A percentile compares a stretch with the other conserved stretches of the same genome.
Evolutionary conservation across 352 stramenopile genomes (phyloP).

Genomic region (Pseudoperonospora humuli): DNA sequence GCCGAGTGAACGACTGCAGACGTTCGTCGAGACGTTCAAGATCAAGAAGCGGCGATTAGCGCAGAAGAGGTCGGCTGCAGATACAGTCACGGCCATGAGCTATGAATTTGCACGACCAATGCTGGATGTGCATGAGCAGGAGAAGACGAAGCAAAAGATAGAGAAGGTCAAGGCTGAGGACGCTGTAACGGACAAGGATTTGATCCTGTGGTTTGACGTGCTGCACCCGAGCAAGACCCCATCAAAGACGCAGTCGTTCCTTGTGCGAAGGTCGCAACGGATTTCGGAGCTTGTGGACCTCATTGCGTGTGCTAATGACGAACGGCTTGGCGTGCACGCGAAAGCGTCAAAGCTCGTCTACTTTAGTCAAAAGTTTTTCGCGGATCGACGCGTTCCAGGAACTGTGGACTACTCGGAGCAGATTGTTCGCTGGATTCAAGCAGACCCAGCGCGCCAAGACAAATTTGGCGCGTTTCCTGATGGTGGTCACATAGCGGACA

Average conservation of each 20-base stretch:
- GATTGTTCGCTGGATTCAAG: slow-evolving; percentile 49
- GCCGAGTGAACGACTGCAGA: slow-evolving; percentile 38
- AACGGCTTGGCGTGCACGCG: slow-evolving; percentile 35
- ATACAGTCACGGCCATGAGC: slow-evolving; percentile 45
- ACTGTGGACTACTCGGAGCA: slow-evolving; percentile 47
- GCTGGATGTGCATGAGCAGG: slow-evolving; percentile 6
- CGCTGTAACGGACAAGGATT: slow-evolving; percentile 25
- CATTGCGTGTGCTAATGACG: slow-evolving; percentile 58
- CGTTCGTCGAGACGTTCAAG: slow-evolving; percentile 46
- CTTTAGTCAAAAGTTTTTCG: slow-evolving; percentile 54
- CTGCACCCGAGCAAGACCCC: slow-evolving; percentile 64
- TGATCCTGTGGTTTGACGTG: slow-evolving; percentile 65
- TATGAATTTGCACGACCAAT: slow-evolving; percentile 56
- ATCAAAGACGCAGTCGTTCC: slow-evolving; percentile 57
- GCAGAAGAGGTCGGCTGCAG: slow-evolving; percentile 48
- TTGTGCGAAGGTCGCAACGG: slow-evolving; percentile 51
- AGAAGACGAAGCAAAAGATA: slow-evolving; percentile 2
- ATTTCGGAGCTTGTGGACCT: slow-evolving; percentile 50
- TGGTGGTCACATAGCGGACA: not conserved
- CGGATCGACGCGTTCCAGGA: slow-evolving; percentile 30
- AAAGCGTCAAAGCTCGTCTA: slow-evolving; percentile 50
- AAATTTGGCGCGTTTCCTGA: slow-evolving; percentile 22
- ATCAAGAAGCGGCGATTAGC: slow-evolving; percentile 36
- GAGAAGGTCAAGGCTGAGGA: not conserved
- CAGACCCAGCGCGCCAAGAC: slow-evolving; percentile 20